Percentiles rank a stretch among this genome's conserved stretches.
Evolutionary conservation across 2,329 filamentous ascomycete genomes (phyloP).

Genomic region (Fonsecaea monophora): DNA sequence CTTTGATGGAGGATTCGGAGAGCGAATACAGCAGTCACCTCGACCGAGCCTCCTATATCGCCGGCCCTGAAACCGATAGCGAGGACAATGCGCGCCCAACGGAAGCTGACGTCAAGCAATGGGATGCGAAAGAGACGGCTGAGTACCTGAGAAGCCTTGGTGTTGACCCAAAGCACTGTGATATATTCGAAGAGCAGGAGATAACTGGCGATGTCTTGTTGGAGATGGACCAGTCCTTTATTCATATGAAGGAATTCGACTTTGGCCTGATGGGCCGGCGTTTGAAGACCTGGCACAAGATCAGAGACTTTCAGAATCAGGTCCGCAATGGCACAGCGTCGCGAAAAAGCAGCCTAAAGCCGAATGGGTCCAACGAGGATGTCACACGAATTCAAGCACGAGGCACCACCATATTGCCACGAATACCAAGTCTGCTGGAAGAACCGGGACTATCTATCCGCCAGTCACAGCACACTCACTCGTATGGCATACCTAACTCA

Average conservation of each 20-base stretch:
- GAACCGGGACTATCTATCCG: conserved; percentile 43
- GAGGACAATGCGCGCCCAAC: conserved; percentile 78
- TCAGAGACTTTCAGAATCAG: conserved; percentile 89
- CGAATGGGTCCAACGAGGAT: conserved; percentile 49
- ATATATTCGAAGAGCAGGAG: conserved; percentile 94
- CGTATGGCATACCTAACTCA: conserved; percentile 22
- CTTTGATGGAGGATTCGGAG: conserved; percentile 65
- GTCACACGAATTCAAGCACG: conserved; percentile 50
- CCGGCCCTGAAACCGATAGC: conserved; percentile 93
- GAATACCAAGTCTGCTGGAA: conserved; percentile 52
- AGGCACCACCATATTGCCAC: conserved; percentile 50
- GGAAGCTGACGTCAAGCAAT: conserved; percentile 75
- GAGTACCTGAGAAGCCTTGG: conserved; percentile 85
- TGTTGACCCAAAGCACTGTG: conserved; percentile 87
- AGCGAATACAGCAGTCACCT: conserved; percentile 87
- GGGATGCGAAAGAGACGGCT: conserved; percentile 82
- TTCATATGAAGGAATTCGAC: conserved; percentile 95
- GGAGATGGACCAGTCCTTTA: conserved; percentile 91
- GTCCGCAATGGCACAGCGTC: conserved; percentile 65
- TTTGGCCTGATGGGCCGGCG: conserved; percentile 87
- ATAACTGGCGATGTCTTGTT: conserved; percentile 92
- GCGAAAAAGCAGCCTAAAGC: conserved; percentile 41
- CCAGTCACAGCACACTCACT: conserved; percentile 27
- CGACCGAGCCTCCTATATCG: conserved; percentile 82
- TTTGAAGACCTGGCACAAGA: conserved; percentile 95